Evolutionary conservation across 805 yeast genomes (phyloP).

Genomic region (Saccharomycopsis fibuligera): DNA sequence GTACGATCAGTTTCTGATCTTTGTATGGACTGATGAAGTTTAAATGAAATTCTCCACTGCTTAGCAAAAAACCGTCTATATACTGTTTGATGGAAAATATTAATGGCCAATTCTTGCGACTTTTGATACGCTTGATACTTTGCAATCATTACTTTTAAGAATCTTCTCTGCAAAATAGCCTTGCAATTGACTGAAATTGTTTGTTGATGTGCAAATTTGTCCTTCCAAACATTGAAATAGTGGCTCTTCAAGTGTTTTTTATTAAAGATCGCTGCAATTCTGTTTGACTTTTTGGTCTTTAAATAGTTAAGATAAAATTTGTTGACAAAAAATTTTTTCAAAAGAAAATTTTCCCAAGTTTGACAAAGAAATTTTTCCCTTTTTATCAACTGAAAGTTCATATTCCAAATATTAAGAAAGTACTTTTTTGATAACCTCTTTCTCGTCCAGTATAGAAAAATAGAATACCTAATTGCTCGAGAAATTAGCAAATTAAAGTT

Average conservation of each 20-base stretch:
- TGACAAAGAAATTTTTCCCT: constrained; percentile 2
- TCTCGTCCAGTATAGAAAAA: constrained; percentile 17
- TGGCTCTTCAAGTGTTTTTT: neutral
- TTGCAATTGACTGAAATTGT: no score
- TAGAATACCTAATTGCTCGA: constrained; percentile 19
- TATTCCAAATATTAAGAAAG: constrained; percentile 11
- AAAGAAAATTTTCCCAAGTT: constrained; percentile 12
- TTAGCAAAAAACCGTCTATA: no score
- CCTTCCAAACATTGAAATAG: neutral
- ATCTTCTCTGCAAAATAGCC: no score
- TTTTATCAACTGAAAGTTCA: neutral
- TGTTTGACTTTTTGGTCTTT: neutral
- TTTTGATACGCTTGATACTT: no score
- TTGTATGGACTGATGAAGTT: no score
- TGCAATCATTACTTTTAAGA: no score
- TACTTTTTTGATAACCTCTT: constrained; percentile 9
- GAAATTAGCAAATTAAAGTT: constrained; percentile 20
- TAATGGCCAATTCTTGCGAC: no score
- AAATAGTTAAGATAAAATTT: constrained; percentile 5
- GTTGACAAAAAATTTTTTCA: constrained; percentile 10
- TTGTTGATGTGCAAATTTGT: no score
- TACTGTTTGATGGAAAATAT: no score
- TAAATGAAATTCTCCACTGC: no score
- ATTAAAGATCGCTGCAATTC: neutral
- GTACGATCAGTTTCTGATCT: no score